A percentile compares a stretch with the other conserved stretches of the same genome.
These are phyloP conservation scores for Cladosporium sp. DNA, from an alignment of 2,329 filamentous ascomycete genomes.

Conservation along the genomic window DNA sequence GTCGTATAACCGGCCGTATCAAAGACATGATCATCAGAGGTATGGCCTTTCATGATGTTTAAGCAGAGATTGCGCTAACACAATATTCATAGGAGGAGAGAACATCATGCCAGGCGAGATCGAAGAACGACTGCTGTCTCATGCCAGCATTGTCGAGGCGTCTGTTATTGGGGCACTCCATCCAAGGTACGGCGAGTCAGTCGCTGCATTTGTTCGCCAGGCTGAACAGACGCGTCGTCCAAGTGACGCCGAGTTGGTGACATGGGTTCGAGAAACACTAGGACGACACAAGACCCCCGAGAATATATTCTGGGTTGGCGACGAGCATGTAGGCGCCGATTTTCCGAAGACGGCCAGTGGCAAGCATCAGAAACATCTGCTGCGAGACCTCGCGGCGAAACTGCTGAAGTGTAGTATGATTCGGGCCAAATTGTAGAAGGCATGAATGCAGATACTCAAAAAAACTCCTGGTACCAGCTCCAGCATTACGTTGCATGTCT, in stretches of 20 bases:
- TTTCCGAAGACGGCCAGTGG: slow-evolving; percentile 47
- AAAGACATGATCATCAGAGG: slow-evolving; percentile 48
- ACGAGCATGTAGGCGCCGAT: slow-evolving; percentile 44
- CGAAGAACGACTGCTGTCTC: slow-evolving; percentile 32
- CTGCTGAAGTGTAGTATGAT: background rate
- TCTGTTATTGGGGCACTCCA: slow-evolving; percentile 33
- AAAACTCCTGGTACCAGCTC: background rate
- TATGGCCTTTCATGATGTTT: background rate
- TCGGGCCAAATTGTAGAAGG: background rate
- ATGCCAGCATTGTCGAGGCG: slow-evolving; percentile 28
- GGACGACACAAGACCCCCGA: slow-evolving; percentile 46
- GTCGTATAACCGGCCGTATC: slow-evolving; percentile 38
- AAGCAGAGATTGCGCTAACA: background rate
- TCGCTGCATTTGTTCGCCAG: slow-evolving; percentile 39
- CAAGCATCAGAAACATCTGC: slow-evolving; percentile 46
- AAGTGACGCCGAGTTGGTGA: slow-evolving; percentile 27
- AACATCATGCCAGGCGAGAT: slow-evolving; percentile 54
- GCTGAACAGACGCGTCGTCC: slow-evolving; percentile 20
- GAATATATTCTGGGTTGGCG: slow-evolving; percentile 69
- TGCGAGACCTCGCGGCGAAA: slow-evolving; percentile 23
- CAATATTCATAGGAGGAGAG: slow-evolving; percentile 49
- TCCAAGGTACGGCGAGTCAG: slow-evolving; percentile 32
- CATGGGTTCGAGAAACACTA: slow-evolving; percentile 40
- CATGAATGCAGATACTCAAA: background rate
- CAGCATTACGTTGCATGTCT: background rate